Evolutionary conservation across 23 red algal genomes (phyloP), one percentile per base, ranked within the genome.

Genomic region (Pyropia yezoensis): DNA sequence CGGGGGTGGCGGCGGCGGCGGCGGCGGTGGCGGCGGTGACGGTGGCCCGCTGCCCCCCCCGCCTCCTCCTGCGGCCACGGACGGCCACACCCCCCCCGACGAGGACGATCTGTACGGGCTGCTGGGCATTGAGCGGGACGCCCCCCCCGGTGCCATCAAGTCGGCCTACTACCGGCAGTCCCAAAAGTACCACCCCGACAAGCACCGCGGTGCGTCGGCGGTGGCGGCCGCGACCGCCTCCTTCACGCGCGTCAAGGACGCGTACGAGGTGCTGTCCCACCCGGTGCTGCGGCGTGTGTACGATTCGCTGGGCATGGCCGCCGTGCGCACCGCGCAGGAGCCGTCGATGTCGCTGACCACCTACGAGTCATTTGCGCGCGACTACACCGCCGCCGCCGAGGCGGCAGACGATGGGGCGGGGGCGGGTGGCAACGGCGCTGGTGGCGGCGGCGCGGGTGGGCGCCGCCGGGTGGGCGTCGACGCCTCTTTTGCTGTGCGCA

Each of bases 261-360:
- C 94, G 6, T 98, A 91, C 59, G 94, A 98, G 75, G 82, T 98
- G 49, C 70, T 98, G 52, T 90, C 85, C 5, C 68, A 98, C 54
- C 55, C 76, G 24, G 73, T 83, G 39, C 79, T 80, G 53, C 79
- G 94, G 18, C 53, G 70, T 3, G 77, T 98, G 16, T 98, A 98
- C 61, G 85, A 98, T 61, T 87, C 70, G 27, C 91, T 85, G 59
- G 94, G 94, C 49, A 63, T 80, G 0, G 86, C 91, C 27, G 94
- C 81, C 22, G 73, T 89, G 12, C 78, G 80, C 14, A 30, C 79
- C 3, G 82, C 82, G 50, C 50, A 70, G 52, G 65, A 57, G 27
- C 82, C 67, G 12, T 70, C 57, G 4, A 76, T 64, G 52, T 71
- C 75, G 62, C 59, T 87, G n/a, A 72, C 76, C 2, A 70, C 82